Percentiles rank a stretch among this genome's conserved stretches.
phyloP scores from a whole-genome alignment of 2,329 filamentous ascomycete genomes.

The Fusarium praegraminearum region DNA sequence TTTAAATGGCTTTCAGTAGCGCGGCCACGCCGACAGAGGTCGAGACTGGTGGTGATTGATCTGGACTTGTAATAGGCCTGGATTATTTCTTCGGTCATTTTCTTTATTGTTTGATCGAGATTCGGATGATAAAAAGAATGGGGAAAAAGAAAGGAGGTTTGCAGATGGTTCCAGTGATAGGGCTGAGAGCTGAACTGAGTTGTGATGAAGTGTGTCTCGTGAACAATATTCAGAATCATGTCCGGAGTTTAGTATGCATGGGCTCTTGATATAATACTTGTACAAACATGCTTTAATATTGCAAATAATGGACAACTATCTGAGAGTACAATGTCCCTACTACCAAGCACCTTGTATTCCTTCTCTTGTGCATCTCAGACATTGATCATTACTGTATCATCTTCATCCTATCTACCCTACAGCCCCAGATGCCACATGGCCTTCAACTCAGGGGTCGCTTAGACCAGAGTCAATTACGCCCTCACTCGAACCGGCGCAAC shows the following conservation, averaged over 20 bases:
- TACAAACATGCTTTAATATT: no score
- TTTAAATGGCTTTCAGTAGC: slow-evolving; percentile 1
- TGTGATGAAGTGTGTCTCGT: no score
- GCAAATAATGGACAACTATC: no score
- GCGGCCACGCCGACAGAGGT: slow-evolving; percentile 10
- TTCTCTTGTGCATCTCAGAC: no score
- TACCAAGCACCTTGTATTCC: no score
- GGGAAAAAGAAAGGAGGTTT: neutral
- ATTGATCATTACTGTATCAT: no score
- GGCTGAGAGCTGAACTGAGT: slow-evolving; percentile 1
- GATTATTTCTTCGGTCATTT: neutral
- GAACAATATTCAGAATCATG: no score
- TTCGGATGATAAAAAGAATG: neutral
- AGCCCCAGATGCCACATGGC: neutral
- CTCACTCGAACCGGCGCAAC: neutral
- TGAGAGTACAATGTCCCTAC: no score
- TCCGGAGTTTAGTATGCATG: no score
- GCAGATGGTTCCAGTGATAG: slow-evolving; percentile 2
- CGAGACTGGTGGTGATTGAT: neutral
- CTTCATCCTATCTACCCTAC: neutral
- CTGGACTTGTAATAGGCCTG: neutral
- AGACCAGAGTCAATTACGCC: neutral
- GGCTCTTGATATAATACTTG: no score
- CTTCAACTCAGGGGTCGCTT: neutral
- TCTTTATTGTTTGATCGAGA: neutral